Percentiles rank a stretch among this genome's conserved stretches.
phyloP scores from a whole-genome alignment of 352 stramenopile species.

The Globisporangium mamillatum region DNA sequence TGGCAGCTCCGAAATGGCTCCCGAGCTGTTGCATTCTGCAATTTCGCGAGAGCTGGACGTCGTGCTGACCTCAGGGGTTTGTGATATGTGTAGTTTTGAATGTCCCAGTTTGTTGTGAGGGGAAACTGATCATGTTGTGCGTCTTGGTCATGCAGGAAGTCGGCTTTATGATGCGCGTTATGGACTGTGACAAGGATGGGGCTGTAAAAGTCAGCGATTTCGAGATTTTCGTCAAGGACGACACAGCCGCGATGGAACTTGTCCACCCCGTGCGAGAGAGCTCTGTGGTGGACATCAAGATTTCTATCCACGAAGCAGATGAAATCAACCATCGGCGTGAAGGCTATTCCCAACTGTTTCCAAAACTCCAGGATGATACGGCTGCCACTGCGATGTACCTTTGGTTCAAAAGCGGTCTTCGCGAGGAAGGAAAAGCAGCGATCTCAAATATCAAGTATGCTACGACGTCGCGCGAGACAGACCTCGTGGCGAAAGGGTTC shows the following conservation, averaged over 20 bases:
- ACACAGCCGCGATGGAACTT: slow-evolving; percentile 44
- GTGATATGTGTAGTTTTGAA: slow-evolving; percentile 8
- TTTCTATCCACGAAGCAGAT: slow-evolving; percentile 60
- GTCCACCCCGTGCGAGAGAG: slow-evolving; percentile 47
- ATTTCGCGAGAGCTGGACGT: slow-evolving; percentile 74
- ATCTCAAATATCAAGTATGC: slow-evolving; percentile 72
- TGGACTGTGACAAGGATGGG: slow-evolving; percentile 69
- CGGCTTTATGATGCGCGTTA: slow-evolving; percentile 52
- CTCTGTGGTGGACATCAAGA: slow-evolving; percentile 57
- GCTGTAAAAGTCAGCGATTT: slow-evolving; percentile 70
- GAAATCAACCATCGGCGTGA: slow-evolving; percentile 52
- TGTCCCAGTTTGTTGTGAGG: not conserved
- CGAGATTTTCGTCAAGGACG: slow-evolving; percentile 70
- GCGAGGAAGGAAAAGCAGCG: slow-evolving; percentile 60
- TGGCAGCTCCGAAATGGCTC: slow-evolving; percentile 39
- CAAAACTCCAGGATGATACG: slow-evolving; percentile 49
- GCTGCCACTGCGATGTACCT: slow-evolving; percentile 42
- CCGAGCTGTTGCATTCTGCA: slow-evolving; percentile 57
- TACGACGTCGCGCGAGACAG: slow-evolving; percentile 56
- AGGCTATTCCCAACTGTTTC: slow-evolving; percentile 55
- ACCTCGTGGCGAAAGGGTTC: slow-evolving; percentile 69
- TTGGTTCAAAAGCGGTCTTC: slow-evolving; percentile 54
- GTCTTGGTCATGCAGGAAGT: slow-evolving; percentile 42
- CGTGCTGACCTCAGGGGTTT: slow-evolving; percentile 71
- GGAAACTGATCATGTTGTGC: not conserved